Evolutionary conservation across 2,329 filamentous ascomycete genomes (phyloP).

Genomic region (Cladobotryum mycophilum): DNA sequence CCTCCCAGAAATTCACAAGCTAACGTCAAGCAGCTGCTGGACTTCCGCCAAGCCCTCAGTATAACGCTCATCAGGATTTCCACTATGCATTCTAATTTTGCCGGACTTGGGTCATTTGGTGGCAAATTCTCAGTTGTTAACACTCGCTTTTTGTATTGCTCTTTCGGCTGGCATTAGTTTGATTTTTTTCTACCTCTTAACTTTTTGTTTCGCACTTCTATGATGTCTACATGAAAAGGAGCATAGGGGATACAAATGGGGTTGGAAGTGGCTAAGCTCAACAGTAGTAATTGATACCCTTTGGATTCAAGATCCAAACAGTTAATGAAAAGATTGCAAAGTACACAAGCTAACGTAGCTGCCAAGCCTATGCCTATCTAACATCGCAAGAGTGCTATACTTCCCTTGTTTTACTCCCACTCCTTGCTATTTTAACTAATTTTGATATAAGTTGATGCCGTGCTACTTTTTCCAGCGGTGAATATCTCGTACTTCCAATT

Average conservation of each 20-base stretch:
- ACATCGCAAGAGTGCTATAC: no score
- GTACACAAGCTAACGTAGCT: no score
- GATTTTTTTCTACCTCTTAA: not conserved
- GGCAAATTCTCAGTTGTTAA: not conserved
- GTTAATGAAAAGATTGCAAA: not conserved
- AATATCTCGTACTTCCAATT: no score
- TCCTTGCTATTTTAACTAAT: no score
- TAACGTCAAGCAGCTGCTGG: not conserved
- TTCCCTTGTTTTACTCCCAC: no score
- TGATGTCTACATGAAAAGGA: not conserved
- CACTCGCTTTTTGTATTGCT: not conserved
- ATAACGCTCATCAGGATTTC: constrained; percentile 3
- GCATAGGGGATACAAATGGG: not conserved
- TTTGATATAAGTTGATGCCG: no score
- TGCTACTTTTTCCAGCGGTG: no score
- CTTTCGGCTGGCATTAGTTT: not conserved
- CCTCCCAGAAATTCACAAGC: not conserved
- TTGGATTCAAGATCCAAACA: not conserved
- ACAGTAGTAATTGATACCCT: not conserved
- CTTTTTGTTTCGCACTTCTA: not conserved
- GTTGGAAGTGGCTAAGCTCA: not conserved
- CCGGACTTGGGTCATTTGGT: not conserved
- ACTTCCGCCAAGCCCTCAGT: not conserved
- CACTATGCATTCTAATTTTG: constrained; percentile 1
- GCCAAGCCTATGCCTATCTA: no score